Base-by-base conservation (phyloP, 495 filamentous ascomycete genomes). In the Lichenothelia convexa region DNA sequence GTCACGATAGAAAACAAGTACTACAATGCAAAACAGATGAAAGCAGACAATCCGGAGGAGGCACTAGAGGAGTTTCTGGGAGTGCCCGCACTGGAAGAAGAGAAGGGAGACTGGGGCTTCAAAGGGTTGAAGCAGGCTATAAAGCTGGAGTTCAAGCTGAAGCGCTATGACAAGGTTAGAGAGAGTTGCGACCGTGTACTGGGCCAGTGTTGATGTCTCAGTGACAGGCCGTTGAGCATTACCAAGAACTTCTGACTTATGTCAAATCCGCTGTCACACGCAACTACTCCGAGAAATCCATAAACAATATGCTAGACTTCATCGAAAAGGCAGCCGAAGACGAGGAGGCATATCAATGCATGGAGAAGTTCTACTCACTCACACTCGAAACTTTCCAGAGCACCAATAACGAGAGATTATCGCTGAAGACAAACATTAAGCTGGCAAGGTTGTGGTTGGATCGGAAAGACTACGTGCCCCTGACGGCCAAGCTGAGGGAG, bases 1-100 rank as follows among this genome's bases (percentile, higher is more conserved):
- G 78, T 94, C 45, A 86, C 87, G 39, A 86, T 95, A 51, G 91
- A 95, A 56, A 97, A 97, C 63, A 93, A 93, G 61, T 97, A 97
- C 62, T 97, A 95, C 67, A 95, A 93, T 61, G 89, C 89, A 18
- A 97, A 97, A 62, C 85, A 93, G 58, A 77, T 91, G 58, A 97
- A 97, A 61, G 67, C 64, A 6, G 73, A 72, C 37, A 80, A 79
- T 42, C 83, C 91, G 2, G 76, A 92, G 47, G 84, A 80, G 38
- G 89, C 89, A 1, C 74, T 95, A 30, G 75, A 76, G 13, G 87
- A 94, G 60, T 97, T 97, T 48, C 63, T 95, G 16, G 79, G 72
- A 5, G 74, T 95, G 43, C 83, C 81, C 6, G 67, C 72, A 6
- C 51, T 93, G 40, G 89, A 97, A 57, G 58, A 70, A 41, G 82